phyloP scores from a whole-genome alignment of 2,329 filamentous ascomycete genomes.

The Colletotrichum agaves region DNA sequence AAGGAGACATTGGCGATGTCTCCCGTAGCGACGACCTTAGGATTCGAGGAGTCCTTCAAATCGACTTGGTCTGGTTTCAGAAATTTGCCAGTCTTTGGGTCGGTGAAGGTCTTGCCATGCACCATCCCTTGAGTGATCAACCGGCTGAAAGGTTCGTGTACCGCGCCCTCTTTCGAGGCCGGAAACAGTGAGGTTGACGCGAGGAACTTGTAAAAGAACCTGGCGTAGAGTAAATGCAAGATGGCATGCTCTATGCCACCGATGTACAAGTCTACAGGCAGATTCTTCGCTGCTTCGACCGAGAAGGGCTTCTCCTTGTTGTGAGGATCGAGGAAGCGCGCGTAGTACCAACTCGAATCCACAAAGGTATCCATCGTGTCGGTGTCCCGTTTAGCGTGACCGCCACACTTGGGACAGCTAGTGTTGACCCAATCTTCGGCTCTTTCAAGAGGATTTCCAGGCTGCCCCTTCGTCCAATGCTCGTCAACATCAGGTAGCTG shows the following conservation, averaged over 20 bases:
- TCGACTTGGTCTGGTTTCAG: slow-evolving; percentile 81
- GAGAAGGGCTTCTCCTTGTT: slow-evolving; percentile 73
- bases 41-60: slow-evolving; percentile 63
- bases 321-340: slow-evolving; percentile 79
- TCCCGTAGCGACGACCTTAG: slow-evolving; percentile 71
- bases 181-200: slow-evolving; percentile 64
- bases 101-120: slow-evolving; percentile 83
- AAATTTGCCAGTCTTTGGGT: slow-evolving; percentile 80
- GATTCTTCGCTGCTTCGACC: slow-evolving; percentile 63
- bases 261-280: slow-evolving; percentile 89
- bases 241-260: slow-evolving; percentile 93
- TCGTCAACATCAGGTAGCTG: slow-evolving; percentile 75
- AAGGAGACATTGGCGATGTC: slow-evolving; percentile 71
- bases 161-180: slow-evolving; percentile 46
- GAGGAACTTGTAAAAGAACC: slow-evolving; percentile 91
- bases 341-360: slow-evolving; percentile 94
- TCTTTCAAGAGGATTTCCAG: slow-evolving; percentile 81
- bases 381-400: slow-evolving; percentile 81
- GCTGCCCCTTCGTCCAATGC: slow-evolving; percentile 75
- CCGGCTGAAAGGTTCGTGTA: slow-evolving; percentile 81
- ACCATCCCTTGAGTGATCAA: slow-evolving; percentile 94
- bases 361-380: slow-evolving; percentile 98
- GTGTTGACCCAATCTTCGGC: slow-evolving; percentile 80
- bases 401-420: slow-evolving; percentile 77
- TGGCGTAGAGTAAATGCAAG: slow-evolving; percentile 86